These are phyloP conservation scores for Lecanicillium sp. DNA, from an alignment of 2,329 filamentous ascomycete species.

Conservation along the genomic window DNA sequence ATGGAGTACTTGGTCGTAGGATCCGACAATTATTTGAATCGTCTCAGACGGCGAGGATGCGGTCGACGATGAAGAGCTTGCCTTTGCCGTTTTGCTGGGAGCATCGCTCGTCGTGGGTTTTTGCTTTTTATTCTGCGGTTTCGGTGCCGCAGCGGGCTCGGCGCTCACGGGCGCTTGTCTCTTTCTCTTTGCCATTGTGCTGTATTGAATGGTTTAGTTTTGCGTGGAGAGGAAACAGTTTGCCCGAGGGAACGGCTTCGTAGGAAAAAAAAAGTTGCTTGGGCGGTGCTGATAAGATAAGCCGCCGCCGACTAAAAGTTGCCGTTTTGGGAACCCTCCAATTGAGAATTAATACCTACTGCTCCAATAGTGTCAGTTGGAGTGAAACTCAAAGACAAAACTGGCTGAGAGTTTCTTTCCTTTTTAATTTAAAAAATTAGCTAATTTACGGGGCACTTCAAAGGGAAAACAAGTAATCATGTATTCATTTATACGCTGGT, in stretches of 20 bases:
- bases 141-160: slow-evolving; percentile 11
- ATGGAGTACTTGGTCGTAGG: slow-evolving; percentile 88
- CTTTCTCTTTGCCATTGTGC: slow-evolving; percentile 41
- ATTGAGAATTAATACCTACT: not conserved
- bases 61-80: slow-evolving; percentile 15
- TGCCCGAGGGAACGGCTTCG: not conserved
- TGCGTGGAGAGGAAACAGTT: slow-evolving; percentile 2
- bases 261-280: slow-evolving; percentile 19
- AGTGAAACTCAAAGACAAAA: too few relatives aligned
- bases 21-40: slow-evolving; percentile 87
- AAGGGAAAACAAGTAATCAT: slow-evolving; percentile 2
- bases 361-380: too few relatives aligned
- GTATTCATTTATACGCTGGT: slow-evolving; percentile 1
- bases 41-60: slow-evolving; percentile 33
- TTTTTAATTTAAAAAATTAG: too few relatives aligned
- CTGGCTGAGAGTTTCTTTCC: too few relatives aligned
- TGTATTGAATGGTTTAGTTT: slow-evolving; percentile 8
- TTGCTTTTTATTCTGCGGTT: slow-evolving; percentile 22
- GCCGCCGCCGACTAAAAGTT: slow-evolving; percentile 1
- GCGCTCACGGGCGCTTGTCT: slow-evolving; percentile 25
- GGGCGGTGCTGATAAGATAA: slow-evolving; percentile 24
- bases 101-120: slow-evolving; percentile 14
- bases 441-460: too few relatives aligned
- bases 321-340: not conserved
- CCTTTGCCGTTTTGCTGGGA: slow-evolving; percentile 13